Evolutionary conservation across 2,329 filamentous ascomycete genomes (phyloP).

Genomic region (Xylariaceae sp.): DNA sequence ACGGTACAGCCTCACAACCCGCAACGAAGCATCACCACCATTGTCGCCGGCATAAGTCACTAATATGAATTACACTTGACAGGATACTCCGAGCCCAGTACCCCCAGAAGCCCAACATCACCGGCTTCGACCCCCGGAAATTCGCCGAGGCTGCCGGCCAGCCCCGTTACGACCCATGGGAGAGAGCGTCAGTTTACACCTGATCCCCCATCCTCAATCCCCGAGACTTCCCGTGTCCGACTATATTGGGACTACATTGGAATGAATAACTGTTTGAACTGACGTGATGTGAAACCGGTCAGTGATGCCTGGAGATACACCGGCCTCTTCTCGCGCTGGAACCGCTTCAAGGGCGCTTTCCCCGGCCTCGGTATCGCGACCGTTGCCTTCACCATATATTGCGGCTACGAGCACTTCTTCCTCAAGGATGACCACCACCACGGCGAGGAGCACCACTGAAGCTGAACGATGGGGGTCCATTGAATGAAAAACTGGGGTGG

Average conservation of each 20-base stretch:
- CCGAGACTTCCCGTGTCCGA: no score
- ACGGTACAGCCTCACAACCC: conserved; percentile 26
- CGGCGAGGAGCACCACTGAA: conserved; percentile 54
- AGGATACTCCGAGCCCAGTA: conserved; percentile 48
- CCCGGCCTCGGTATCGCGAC: conserved; percentile 89
- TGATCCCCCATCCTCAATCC: background rate
- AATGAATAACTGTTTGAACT: no score
- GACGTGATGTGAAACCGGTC: conserved; percentile 5
- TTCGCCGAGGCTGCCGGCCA: conserved; percentile 66
- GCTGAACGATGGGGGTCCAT: conserved; percentile 10
- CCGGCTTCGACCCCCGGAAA: conserved; percentile 84
- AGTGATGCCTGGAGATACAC: conserved; percentile 96
- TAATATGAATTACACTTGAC: conserved; percentile 9
- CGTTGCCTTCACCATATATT: conserved; percentile 86
- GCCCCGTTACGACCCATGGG: conserved; percentile 62
- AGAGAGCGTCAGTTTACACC: conserved; percentile 49
- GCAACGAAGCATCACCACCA: background rate
- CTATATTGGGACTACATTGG: no score
- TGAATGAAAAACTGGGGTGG: background rate
- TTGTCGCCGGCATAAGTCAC: background rate
- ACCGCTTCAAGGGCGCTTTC: conserved; percentile 81
- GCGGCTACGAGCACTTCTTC: conserved; percentile 84
- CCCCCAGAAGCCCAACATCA: conserved; percentile 65
- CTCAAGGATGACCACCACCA: conserved; percentile 66
- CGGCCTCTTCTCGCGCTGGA: conserved; percentile 79